Percentiles rank a stretch among this genome's conserved stretches.
phyloP scores from a whole-genome alignment of 2,329 filamentous ascomycete genomes.

The Phaeosphaeriaceae sp. region DNA sequence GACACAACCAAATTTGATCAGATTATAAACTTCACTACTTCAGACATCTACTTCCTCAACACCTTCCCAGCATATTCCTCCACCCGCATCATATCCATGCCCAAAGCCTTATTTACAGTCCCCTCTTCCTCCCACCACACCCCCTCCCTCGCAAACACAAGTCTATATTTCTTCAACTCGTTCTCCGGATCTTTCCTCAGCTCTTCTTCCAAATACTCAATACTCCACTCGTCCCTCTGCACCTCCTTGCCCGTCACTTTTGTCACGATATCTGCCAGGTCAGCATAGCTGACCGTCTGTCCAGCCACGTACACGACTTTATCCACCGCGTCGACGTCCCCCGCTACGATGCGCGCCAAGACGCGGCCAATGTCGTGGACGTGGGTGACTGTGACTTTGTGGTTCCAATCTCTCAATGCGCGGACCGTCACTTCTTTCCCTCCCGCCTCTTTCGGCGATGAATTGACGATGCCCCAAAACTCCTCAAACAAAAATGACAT shows the following conservation, averaged over 20 bases:
- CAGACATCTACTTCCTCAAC: constrained; percentile 1
- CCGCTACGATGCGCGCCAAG: constrained; percentile 61
- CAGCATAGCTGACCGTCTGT: constrained; percentile 66
- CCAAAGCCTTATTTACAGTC: constrained; percentile 61
- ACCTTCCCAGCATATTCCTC: constrained; percentile 45
- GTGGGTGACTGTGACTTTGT: constrained; percentile 67
- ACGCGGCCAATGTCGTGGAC: constrained; percentile 69
- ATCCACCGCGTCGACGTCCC: constrained; percentile 40
- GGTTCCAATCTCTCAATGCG: constrained; percentile 68
- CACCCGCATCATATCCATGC: constrained; percentile 55
- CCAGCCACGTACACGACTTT: constrained; percentile 66
- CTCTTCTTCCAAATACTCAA: constrained; percentile 54
- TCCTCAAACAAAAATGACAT: constrained; percentile 72
- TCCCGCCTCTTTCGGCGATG: not conserved
- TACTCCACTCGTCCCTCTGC: constrained; percentile 58
- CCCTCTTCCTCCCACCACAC: constrained; percentile 63
- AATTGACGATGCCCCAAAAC: constrained; percentile 68
- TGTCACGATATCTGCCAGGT: constrained; percentile 63
- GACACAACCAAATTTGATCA: not conserved
- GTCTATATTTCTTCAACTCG: constrained; percentile 65
- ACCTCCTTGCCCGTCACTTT: constrained; percentile 52
- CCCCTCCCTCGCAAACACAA: constrained; percentile 67
- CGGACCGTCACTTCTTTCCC: constrained; percentile 48
- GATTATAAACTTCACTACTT: not conserved
- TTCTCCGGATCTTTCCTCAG: constrained; percentile 57